Evolutionary conservation across 2,329 filamentous ascomycete genomes (phyloP), one percentile per base, ranked within the genome.

Genomic region (Aspergillus niger): DNA sequence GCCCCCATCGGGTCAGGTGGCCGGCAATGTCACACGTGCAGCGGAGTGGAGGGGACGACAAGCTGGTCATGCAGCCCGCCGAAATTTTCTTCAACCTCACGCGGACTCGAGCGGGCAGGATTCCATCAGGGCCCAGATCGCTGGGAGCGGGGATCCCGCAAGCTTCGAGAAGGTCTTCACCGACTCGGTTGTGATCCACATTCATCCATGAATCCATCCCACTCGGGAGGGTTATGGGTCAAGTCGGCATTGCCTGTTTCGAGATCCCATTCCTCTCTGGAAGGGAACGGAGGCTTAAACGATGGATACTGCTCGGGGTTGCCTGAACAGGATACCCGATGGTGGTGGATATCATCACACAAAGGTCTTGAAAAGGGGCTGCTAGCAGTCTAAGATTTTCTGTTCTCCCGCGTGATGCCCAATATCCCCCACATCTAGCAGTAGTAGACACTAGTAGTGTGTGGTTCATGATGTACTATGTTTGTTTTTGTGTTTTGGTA

Each of bases 61-160:
- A 36, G 32, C 32, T 36, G 32, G 47, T 30, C 47, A 50, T 50
- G 47, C 47, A 50, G 47, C 11, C 47, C 26, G 15, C 47, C 47
- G 47, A 50, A 50, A 50, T 20, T 50, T 50, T 50, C 47, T 50
- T 50, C 47, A 50, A 50, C 47, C 47, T 50, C 47, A 50, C 47
- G 47, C 32, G 47, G 47, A 50, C 47, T 50, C 26, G 10, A 30
- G 41, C 5, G 22, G 26, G 15, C 8, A 50, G 47, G 32, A 36
- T 13, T 36, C 32, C 32, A 30, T 30, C 47, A 3, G 47, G 47
- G 47, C 47, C 47, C 11, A 17, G 47, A 50, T 44, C 17, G 41
- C 41, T 24, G 41, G 41, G 32, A 36, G 32, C 20, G 41, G 41
- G 17, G 39, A 43, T 17, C 17, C 32, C 17, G 39, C 39, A 20